Evolutionary conservation across 306 rosid genomes (phyloP).

Genomic region (Castanea crenata): DNA sequence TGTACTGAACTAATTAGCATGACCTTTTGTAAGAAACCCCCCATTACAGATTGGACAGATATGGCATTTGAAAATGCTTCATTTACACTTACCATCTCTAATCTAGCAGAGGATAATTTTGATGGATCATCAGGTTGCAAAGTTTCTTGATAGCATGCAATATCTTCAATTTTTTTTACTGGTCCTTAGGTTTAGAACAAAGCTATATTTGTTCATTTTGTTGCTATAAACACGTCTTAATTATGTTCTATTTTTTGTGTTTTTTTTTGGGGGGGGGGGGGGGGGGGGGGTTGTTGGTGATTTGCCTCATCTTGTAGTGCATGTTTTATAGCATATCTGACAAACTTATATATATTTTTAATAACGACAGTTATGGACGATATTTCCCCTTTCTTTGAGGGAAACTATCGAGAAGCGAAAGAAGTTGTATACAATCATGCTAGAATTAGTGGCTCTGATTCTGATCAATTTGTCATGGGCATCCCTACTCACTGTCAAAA

Average conservation of each 20-base stretch:
- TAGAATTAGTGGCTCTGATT: too few species aligned
- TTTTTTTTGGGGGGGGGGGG: too few species aligned
- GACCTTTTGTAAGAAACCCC: constrained; percentile 38
- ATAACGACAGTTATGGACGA: too few species aligned
- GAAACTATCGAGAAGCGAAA: too few species aligned
- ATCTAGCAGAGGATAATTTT: not conserved
- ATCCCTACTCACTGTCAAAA: too few species aligned
- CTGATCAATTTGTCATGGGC: too few species aligned
- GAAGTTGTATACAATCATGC: too few species aligned
- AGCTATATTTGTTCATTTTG: not conserved
- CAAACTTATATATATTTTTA: too few species aligned
- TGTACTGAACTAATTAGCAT: constrained; percentile 38
- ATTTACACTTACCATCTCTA: constrained; percentile 23
- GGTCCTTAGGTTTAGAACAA: not conserved
- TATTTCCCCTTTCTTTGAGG: too few species aligned
- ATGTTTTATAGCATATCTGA: too few species aligned
- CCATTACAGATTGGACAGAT: constrained; percentile 30
- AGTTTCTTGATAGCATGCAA: constrained; percentile 17
- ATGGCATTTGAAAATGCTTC: constrained; percentile 27
- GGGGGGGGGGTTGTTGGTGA: too few species aligned
- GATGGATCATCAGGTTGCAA: constrained; percentile 42
- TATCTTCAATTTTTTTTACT: not conserved
- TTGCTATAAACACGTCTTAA: not conserved
- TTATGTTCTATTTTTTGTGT: not conserved
- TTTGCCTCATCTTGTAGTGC: too few species aligned